These are phyloP conservation scores for Kitagawia praeruptora DNA, from an alignment of 129 eudicot species.

Conservation along the genomic window DNA sequence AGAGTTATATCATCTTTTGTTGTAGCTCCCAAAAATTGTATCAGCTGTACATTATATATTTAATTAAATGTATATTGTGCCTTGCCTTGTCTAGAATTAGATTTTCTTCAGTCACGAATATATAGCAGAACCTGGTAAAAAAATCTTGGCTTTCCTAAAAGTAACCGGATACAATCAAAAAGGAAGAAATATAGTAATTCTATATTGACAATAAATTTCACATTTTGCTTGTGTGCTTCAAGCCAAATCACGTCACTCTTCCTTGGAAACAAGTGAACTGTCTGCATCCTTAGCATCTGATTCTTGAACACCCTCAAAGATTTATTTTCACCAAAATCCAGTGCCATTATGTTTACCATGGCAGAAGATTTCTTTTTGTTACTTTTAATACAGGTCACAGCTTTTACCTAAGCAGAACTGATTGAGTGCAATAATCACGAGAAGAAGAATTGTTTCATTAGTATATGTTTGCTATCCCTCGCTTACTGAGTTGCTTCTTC, in stretches of 20 bases:
- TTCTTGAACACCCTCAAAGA: neutral
- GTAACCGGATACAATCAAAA: neutral
- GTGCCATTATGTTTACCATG: neutral
- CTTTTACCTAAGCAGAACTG: neutral
- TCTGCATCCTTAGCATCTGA: neutral
- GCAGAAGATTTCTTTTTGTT: neutral
- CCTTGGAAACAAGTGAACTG: neutral
- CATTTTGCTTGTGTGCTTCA: neutral
- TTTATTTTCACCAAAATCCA: neutral
- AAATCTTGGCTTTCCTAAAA: neutral
- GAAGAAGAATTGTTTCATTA: neutral
- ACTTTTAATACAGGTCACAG: neutral
- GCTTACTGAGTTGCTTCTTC: neutral
- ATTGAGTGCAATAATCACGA: neutral
- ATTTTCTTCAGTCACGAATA: neutral
- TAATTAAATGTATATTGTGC: neutral
- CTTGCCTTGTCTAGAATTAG: neutral
- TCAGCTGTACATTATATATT: neutral
- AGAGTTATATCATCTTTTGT: neutral
- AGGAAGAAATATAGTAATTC: neutral
- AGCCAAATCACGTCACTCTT: conserved; percentile 2
- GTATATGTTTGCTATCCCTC: conserved; percentile 6
- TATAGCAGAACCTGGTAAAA: neutral
- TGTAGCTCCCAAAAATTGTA: neutral
- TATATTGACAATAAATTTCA: neutral